Percentiles rank a stretch among this genome's conserved stretches.
These are phyloP conservation scores for Phytophthora nicotianae DNA, from an alignment of 352 stramenopile species.

Conservation along the genomic window DNA sequence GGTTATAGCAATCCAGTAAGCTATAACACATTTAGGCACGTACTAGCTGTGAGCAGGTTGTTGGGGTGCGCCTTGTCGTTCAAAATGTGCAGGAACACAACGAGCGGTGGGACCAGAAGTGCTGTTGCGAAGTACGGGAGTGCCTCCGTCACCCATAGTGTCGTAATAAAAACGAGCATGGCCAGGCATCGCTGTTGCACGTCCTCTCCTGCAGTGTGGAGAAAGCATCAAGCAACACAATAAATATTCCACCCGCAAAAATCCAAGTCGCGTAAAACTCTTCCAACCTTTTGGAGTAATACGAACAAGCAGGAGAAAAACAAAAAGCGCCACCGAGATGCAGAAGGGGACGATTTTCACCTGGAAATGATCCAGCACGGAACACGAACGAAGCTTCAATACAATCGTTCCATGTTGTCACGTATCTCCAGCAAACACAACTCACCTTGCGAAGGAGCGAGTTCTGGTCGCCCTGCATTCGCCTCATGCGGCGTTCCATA, in stretches of 20 bases:
- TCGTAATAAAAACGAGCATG: conserved; percentile 91
- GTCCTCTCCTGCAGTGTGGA: conserved; percentile 52
- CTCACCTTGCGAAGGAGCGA: conserved; percentile 79
- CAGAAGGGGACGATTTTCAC: conserved; percentile 82
- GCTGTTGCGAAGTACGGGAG: conserved; percentile 93
- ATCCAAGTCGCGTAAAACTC: not conserved
- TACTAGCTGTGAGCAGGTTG: conserved; percentile 75
- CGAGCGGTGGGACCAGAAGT: conserved; percentile 86
- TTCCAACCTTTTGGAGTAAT: conserved; percentile 72
- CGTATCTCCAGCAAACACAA: conserved; percentile 15
- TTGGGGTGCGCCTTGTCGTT: conserved; percentile 84
- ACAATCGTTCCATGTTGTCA: not conserved
- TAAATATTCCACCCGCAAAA: not conserved
- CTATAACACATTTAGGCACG: conserved; percentile 12
- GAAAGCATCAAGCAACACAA: conserved; percentile 3
- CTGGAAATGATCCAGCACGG: conserved; percentile 23
- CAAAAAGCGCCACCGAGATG: conserved; percentile 76
- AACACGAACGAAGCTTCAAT: conserved; percentile 16
- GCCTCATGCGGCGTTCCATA: conserved; percentile 82
- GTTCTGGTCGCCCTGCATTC: conserved; percentile 85
- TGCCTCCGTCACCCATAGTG: conserved; percentile 91
- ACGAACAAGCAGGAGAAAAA: conserved; percentile 73
- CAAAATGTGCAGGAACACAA: conserved; percentile 90
- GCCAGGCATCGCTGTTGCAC: conserved; percentile 86
- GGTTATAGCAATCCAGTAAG: not conserved